A percentile compares a stretch with the other conserved stretches of the same genome.
phyloP scores from a whole-genome alignment of 2,329 filamentous ascomycete species.

The Macrophomina phaseolina region DNA sequence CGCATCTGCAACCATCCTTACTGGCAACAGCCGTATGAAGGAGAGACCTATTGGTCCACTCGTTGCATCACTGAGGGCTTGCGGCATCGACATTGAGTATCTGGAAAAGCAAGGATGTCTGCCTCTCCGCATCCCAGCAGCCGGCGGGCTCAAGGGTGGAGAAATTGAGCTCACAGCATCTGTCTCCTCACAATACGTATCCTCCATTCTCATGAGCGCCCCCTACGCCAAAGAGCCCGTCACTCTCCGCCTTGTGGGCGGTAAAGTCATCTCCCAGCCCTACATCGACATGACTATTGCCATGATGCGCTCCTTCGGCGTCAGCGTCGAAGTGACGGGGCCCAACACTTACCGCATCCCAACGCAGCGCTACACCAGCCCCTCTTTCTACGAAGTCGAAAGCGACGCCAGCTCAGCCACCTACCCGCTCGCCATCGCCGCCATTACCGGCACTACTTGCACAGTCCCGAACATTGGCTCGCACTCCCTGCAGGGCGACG shows the following conservation, averaged over 20 bases:
- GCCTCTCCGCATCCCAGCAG: constrained; percentile 79
- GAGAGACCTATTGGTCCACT: constrained; percentile 90
- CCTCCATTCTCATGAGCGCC: constrained; percentile 93
- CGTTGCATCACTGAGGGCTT: constrained; percentile 84
- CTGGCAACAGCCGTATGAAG: constrained; percentile 96
- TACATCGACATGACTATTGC: constrained; percentile 99
- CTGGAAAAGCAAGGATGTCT: constrained; percentile 82
- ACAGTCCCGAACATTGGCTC: constrained; percentile 96
- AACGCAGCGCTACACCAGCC: constrained; percentile 81
- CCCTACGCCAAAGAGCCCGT: constrained; percentile 96
- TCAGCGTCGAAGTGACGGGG: constrained; percentile 77
- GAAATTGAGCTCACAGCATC: constrained; percentile 91
- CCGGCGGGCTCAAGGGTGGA: constrained; percentile 66
- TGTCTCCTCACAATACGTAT: constrained; percentile 98
- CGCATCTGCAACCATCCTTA: constrained; percentile 76
- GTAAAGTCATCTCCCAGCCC: constrained; percentile 93
- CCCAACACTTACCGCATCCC: constrained; percentile 94
- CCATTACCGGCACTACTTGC: constrained; percentile 93
- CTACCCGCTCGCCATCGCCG: constrained; percentile 91
- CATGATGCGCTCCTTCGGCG: constrained; percentile 95
- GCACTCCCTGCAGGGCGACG: constrained; percentile 89
- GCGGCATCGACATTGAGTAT: constrained; percentile 90
- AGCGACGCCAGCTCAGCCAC: constrained; percentile 98
- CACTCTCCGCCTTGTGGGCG: constrained; percentile 87
- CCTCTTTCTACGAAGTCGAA: constrained; percentile 85